Evolutionary conservation across 768 basidiomycete genomes (phyloP), one percentile per base, ranked within the genome.

Genomic region (Phlebiopsis gigantea): DNA sequence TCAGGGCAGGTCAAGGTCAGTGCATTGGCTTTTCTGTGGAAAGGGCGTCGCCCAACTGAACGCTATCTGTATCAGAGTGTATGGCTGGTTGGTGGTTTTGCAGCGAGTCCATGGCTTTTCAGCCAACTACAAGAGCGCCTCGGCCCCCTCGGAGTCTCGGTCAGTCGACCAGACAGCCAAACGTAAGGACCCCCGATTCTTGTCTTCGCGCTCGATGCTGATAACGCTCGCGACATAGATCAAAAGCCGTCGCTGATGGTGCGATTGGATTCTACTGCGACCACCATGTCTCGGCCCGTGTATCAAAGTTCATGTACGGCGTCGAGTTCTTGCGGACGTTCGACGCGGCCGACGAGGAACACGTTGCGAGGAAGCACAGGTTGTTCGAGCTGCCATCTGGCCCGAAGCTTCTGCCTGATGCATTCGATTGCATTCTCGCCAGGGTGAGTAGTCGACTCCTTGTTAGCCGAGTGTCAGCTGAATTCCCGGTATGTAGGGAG

Each of bases 201-300:
- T 56, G 46, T 53, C 53, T 50, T 57, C 39, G 46, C 34, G 7
- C 8, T 30, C 24, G 17, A 46, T 4, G 24, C 42, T 42, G 42
- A 21, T 29, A 19, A 21, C 51, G 22, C 41, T 46, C 12, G n/a
- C 47, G 30, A 12, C 63, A n/a, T 61, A 90, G 88, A 14, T 90
- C 90, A 17, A 92, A 92, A 69, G 89, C 90, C 3, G 88, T 90
- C 6, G 88, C 90, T 28, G 88, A 92, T 60, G 89, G 90, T 24
- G 88, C 88, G 1, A 81, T 91, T 60, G 88, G 88, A 26, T 92
- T 90, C 69, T 90, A 89, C 69, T 87, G 85, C 61, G 89, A 90
- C 63, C 90, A 90, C 59, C 85, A 90, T 62, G 90, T 92, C 55
- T 87, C 87, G 4, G 87, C 89, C 22, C 81, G 89, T 44, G 83